Conservation (phyloP, 2,329 filamentous ascomycete genomes). For the Penicillium brevicompactum region DNA sequence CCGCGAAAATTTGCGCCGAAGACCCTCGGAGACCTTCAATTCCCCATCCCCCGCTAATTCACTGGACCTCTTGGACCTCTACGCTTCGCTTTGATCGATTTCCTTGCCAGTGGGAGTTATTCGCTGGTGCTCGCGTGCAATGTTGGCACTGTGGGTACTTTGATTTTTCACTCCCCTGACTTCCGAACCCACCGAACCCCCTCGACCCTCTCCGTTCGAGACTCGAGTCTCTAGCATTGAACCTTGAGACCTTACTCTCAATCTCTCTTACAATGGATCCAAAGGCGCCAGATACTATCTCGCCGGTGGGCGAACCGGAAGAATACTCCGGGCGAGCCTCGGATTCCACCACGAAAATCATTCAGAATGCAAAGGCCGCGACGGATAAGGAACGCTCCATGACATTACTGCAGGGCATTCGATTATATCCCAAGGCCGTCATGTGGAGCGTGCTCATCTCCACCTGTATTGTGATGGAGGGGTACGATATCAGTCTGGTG, state of each 20-base stretch:
- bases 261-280: constrained; percentile 25
- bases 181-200: constrained; percentile 14
- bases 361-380: constrained; percentile 45
- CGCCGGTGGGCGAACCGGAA: constrained; percentile 19
- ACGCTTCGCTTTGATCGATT: neutral
- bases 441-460: constrained; percentile 82
- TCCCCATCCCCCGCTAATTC: constrained; percentile 16
- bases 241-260: neutral
- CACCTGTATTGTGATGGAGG: constrained; percentile 91
- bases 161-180: constrained; percentile 23
- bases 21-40: constrained; percentile 4
- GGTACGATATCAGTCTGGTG: constrained; percentile 79
- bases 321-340: constrained; percentile 19
- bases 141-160: constrained; percentile 24
- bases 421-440: constrained; percentile 83
- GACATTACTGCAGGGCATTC: constrained; percentile 74
- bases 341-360: constrained; percentile 35
- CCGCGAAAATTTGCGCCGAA: constrained; percentile 23
- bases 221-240: neutral
- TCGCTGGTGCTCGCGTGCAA: constrained; percentile 17
- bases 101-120: neutral
- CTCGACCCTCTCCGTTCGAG: neutral
- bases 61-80: neutral
- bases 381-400: constrained; percentile 61
- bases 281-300: constrained; percentile 33